Percentiles rank a stretch among this genome's conserved stretches.
Conservation (phyloP, 2,329 filamentous ascomycete species). For the Botryotinia convoluta region DNA sequence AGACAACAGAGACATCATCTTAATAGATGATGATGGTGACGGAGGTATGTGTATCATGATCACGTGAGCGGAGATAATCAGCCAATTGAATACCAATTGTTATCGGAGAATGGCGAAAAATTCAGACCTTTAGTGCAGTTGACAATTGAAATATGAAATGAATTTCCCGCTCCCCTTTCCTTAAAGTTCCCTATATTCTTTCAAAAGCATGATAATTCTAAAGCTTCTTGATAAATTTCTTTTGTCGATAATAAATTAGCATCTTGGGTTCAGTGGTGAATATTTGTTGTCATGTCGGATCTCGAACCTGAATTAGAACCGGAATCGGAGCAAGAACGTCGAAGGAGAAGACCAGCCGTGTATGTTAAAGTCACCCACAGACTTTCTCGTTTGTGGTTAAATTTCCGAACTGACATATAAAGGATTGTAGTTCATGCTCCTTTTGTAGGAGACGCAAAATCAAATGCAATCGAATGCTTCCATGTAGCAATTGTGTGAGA, state of each 20-base stretch:
- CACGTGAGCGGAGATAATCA: not conserved
- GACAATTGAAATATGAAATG: not conserved
- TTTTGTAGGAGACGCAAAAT: conserved; percentile 61
- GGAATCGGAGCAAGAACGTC: conserved; percentile 34
- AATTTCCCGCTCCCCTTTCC: not conserved
- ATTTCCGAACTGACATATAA: conserved; percentile 23
- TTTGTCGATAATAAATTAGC: not conserved
- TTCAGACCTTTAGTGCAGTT: not conserved
- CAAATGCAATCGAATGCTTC: conserved; percentile 56
- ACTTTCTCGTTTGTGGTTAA: not conserved
- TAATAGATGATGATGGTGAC: not conserved
- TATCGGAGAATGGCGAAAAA: conserved; percentile 3
- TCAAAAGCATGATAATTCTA: not conserved
- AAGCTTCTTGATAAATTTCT: not conserved
- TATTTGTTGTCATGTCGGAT: not conserved
- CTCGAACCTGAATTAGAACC: conserved; percentile 32
- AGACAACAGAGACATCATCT: not conserved
- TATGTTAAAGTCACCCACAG: conserved; percentile 35
- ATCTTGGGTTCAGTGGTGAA: not conserved
- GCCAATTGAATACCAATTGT: not conserved
- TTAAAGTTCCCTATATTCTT: not conserved
- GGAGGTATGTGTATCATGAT: not conserved
- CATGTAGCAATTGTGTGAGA: conserved; percentile 59
- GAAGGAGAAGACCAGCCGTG: conserved; percentile 46
- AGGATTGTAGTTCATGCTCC: conserved; percentile 50